Percentiles rank a stretch among this genome's conserved stretches.
Evolutionary conservation across 345 rosid species (phyloP).

Genomic region (Populus davidiana): DNA sequence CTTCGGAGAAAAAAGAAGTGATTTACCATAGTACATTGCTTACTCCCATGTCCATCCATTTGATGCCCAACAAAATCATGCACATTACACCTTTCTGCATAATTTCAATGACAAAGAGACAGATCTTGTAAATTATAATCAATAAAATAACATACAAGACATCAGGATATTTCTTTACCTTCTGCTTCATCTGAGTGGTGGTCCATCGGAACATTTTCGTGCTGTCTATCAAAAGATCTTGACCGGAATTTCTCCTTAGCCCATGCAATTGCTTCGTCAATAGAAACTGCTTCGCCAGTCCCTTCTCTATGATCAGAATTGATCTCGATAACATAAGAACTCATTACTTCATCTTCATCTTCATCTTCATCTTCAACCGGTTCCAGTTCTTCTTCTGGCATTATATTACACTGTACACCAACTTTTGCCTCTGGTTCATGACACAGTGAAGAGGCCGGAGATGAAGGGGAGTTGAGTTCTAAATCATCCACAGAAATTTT

Average conservation of each 20-base stretch:
- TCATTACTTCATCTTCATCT: constrained; percentile 45
- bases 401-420: background rate
- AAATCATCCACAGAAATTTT: constrained; percentile 47
- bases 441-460: constrained; percentile 69
- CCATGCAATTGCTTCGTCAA: constrained; percentile 74
- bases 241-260: constrained; percentile 57
- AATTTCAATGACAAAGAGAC: background rate
- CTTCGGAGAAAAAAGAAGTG: background rate
- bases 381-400: constrained; percentile 36
- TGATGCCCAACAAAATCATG: constrained; percentile 10
- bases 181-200: constrained; percentile 18
- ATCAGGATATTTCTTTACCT: constrained; percentile 22
- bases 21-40: constrained; percentile 25
- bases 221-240: constrained; percentile 19
- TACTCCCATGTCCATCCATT: constrained; percentile 21
- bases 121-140: background rate
- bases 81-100: constrained; percentile 27
- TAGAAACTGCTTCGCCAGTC: constrained; percentile 44
- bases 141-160: background rate
- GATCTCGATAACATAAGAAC: constrained; percentile 85
- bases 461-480: constrained; percentile 66
- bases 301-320: constrained; percentile 52
- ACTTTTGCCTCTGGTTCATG: constrained; percentile 35
- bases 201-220: constrained; percentile 4
- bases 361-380: constrained; percentile 53